phyloP scores from a whole-genome alignment of 1,139 yeast species.

The Diutina neorugosa region DNA sequence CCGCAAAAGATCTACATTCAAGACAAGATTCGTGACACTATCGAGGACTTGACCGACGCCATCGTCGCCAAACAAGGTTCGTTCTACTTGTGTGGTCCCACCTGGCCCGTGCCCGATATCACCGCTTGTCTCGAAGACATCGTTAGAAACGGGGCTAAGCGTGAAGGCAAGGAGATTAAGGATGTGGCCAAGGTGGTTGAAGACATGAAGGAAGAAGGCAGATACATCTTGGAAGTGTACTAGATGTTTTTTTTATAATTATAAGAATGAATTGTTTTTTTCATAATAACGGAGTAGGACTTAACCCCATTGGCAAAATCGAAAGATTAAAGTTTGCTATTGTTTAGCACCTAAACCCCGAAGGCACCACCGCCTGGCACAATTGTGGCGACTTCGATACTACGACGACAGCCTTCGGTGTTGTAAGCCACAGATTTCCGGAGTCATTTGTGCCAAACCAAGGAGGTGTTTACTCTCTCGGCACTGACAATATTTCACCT shows the following conservation, averaged over 20 bases:
- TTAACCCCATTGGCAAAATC: not conserved
- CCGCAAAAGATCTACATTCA: slow-evolving; percentile 91
- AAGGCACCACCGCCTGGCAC: too few species aligned
- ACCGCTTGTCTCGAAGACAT: slow-evolving; percentile 85
- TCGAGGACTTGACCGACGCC: slow-evolving; percentile 66
- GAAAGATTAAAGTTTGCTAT: too few species aligned
- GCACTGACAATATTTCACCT: not conserved
- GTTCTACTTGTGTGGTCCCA: slow-evolving; percentile 96
- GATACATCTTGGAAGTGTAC: slow-evolving; percentile 90
- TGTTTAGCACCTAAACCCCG: too few species aligned
- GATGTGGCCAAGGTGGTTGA: slow-evolving; percentile 77
- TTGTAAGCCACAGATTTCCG: too few species aligned
- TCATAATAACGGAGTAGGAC: not conserved
- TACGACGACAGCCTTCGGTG: too few species aligned
- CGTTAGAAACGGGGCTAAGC: slow-evolving; percentile 56
- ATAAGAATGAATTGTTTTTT: not conserved
- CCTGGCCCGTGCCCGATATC: slow-evolving; percentile 98
- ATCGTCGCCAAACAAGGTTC: slow-evolving; percentile 71
- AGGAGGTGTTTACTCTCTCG: not conserved
- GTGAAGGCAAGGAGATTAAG: slow-evolving; percentile 47
- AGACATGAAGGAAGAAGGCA: slow-evolving; percentile 84
- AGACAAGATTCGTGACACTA: slow-evolving; percentile 75
- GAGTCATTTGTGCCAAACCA: not conserved
- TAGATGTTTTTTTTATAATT: slow-evolving; percentile 16
- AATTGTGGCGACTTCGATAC: too few species aligned